Base-by-base conservation (phyloP, 106 monocot species). In the Apostasia shenzhenica region DNA sequence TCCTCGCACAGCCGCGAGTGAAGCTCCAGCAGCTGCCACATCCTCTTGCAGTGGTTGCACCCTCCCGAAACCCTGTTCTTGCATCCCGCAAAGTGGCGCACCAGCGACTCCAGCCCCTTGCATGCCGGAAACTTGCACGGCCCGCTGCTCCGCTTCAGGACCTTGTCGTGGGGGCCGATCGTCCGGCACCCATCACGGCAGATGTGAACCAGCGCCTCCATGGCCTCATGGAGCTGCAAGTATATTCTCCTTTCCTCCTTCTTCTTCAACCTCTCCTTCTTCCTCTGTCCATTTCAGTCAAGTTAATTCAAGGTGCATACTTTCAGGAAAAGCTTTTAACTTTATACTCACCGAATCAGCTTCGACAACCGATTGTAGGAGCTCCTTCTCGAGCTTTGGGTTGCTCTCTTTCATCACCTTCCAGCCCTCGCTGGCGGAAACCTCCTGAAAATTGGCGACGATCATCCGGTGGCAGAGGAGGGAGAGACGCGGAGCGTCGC, bases 1-100 rank as follows among this genome's bases (percentile, higher is more conserved):
- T 75, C 56, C 7, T n/a, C 42, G 50, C 87, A 88, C 67, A 88
- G 61, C 57, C 78, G 44, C 5, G 87, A 83, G 59, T 88, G 87
- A 49, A 88, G 75, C 69, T 88, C 81, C 48, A 88, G 73, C 2
- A 88, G 81, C 59, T 88, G 87, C 87, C 87, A 84, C 83, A 88
- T 84, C 0, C 87, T 74, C 75, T 83, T 87, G 74, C 87, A 88
- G 6, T 76, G 80, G 0, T 56, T 48, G 38, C 87, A 88, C 10
- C 87, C 84, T 14, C 87, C 87, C 7, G 72, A 69, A 8, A 81
- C 78, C 9, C 81, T 73, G 8, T 45, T 72, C 78, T 76, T 84
- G 77, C 87, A 88, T 55, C 56, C 70, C 6, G 78, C 67, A 66
- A 88, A 88, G 57, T 88, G 87, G 56, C 87, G 80, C 11, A 88